Conservation (phyloP, 192 early-diverging fungal genomes). For the Coemansia sp. region DNA sequence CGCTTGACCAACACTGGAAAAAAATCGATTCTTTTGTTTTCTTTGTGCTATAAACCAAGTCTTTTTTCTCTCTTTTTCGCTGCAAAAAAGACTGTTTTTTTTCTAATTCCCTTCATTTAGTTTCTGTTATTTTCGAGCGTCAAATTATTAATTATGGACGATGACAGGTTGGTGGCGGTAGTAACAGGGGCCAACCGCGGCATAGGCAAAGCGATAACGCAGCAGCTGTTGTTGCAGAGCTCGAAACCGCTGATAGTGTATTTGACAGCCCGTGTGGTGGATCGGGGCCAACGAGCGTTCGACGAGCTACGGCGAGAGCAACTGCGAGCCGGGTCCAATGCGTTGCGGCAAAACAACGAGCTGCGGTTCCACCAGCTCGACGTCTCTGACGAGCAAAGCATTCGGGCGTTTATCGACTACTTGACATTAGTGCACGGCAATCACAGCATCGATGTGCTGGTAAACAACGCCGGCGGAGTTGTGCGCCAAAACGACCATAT, state of each 20-base stretch:
- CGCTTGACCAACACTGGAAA: no score
- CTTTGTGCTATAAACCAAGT: no score
- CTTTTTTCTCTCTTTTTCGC: no score
- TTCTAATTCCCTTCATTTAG: no score
- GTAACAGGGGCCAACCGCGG: slow-evolving; percentile 53
- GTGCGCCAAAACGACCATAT: slow-evolving; percentile 6
- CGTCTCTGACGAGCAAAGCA: slow-evolving; percentile 27
- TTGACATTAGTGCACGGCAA: slow-evolving; percentile 44
- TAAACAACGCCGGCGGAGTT: slow-evolving; percentile 53
- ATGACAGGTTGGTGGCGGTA: slow-evolving; percentile 41
- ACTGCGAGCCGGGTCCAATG: slow-evolving; percentile 1
- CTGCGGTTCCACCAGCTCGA: slow-evolving; percentile 54
- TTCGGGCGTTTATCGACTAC: slow-evolving; percentile 38
- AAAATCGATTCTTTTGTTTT: no score
- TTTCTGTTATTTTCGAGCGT: no score
- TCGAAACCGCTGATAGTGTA: slow-evolving; percentile 42
- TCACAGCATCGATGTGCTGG: slow-evolving; percentile 42
- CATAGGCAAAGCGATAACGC: slow-evolving; percentile 50
- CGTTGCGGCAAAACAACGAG: slow-evolving; percentile 22
- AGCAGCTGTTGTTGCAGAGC: slow-evolving; percentile 30
- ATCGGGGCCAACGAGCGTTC: slow-evolving; percentile 41
- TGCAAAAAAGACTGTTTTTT: no score
- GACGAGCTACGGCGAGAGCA: slow-evolving; percentile 46
- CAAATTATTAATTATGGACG: slow-evolving; percentile 12
- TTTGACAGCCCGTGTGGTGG: slow-evolving; percentile 43